Percentiles rank a stretch among this genome's conserved stretches.
phyloP scores from a whole-genome alignment of 2,329 filamentous ascomycete genomes.

The Sporothrix dimorphospora region DNA sequence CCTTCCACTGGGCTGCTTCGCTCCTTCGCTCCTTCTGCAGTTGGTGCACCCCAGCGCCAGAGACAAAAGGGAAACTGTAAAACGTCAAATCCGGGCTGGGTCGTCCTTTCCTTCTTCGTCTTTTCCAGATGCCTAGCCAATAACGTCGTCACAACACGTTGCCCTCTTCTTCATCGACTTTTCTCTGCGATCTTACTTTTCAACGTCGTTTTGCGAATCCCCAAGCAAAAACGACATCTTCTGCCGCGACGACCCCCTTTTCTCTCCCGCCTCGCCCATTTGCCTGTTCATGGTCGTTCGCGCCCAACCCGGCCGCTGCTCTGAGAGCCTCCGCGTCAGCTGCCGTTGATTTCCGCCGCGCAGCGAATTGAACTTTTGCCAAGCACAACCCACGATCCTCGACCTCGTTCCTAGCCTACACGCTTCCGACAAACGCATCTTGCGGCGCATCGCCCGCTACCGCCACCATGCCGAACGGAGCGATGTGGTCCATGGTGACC shows the following conservation, averaged over 20 bases:
- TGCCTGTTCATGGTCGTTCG: constrained; percentile 21
- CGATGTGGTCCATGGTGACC: constrained; percentile 37
- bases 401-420: neutral
- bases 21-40: neutral
- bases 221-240: neutral
- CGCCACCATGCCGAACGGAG: constrained; percentile 14
- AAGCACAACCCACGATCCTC: neutral
- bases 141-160: constrained; percentile 23
- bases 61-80: constrained; percentile 12
- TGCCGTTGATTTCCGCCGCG: constrained; percentile 15
- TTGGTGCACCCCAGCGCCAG: constrained; percentile 6
- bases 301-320: constrained; percentile 25
- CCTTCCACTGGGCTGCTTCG: neutral
- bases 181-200: neutral
- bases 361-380: constrained; percentile 13
- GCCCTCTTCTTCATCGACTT: neutral
- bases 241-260: neutral
- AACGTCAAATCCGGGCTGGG: neutral
- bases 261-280: constrained; percentile 9
- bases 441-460: neutral
- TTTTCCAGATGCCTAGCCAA: constrained; percentile 18
- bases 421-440: neutral
- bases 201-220: constrained; percentile 2
- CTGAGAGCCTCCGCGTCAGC: constrained; percentile 27
- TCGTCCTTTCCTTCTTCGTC: constrained; percentile 17